Percentiles rank a stretch among this genome's conserved stretches.
Evolutionary conservation across 2,329 filamentous ascomycete species (phyloP).

Genomic region (Talaromyces verruculosus): DNA sequence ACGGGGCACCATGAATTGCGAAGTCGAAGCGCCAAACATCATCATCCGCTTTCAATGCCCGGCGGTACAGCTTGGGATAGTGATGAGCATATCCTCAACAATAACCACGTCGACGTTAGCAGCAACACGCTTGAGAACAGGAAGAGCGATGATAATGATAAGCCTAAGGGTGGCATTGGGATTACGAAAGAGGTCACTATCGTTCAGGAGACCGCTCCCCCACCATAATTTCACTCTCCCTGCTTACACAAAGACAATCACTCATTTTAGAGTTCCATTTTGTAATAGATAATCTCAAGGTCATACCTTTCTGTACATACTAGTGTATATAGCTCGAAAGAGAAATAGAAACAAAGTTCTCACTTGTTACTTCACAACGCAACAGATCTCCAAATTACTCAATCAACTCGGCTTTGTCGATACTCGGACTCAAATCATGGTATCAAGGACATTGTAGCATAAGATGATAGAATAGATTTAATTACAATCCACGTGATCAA

Average conservation of each 20-base stretch:
- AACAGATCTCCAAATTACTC: too few species aligned
- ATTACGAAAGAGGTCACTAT: background rate
- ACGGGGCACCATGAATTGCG: slow-evolving; percentile 23
- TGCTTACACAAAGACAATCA: background rate
- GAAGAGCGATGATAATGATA: background rate
- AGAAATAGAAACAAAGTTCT: background rate
- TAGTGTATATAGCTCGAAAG: background rate
- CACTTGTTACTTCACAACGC: too few species aligned
- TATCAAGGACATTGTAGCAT: too few species aligned
- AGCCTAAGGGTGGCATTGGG: background rate
- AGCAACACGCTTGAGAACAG: background rate
- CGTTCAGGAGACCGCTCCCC: background rate
- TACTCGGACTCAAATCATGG: too few species aligned
- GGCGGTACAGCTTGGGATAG: slow-evolving; percentile 30
- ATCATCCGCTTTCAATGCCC: slow-evolving; percentile 19
- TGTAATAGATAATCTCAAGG: background rate
- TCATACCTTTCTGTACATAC: background rate
- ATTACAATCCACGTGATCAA: too few species aligned
- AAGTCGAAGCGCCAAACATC: slow-evolving; percentile 1
- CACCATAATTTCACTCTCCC: background rate
- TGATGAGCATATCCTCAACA: slow-evolving; percentile 31
- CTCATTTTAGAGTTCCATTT: background rate
- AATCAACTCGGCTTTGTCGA: too few species aligned
- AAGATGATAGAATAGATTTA: too few species aligned
- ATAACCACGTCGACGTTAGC: background rate